Evolutionary conservation across 2,329 filamentous ascomycete species (phyloP).

Genomic region (Cercospora berteroae): DNA sequence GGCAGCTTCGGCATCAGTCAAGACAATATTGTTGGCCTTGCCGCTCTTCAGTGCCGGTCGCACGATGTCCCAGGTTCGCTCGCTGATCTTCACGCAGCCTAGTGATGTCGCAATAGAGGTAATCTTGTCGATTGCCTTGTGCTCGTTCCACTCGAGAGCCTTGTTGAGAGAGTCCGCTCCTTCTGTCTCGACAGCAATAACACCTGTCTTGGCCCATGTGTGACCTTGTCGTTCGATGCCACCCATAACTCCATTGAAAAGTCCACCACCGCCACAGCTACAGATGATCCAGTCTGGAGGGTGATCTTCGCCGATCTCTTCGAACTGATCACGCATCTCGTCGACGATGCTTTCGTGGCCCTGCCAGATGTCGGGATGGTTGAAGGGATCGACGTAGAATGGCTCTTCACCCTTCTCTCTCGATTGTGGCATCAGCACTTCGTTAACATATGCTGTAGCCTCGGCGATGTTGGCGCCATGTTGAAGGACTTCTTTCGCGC

Average conservation of each 20-base stretch:
- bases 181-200: constrained; percentile 72
- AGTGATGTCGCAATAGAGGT: constrained; percentile 73
- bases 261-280: constrained; percentile 75
- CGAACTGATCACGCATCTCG: constrained; percentile 47
- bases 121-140: constrained; percentile 64
- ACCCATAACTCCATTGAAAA: constrained; percentile 73
- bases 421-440: constrained; percentile 51
- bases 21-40: constrained; percentile 60
- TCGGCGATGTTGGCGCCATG: constrained; percentile 66
- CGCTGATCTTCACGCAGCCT: constrained; percentile 67
- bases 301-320: constrained; percentile 39
- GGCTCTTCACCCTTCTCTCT: constrained; percentile 46
- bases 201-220: constrained; percentile 41
- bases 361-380: constrained; percentile 66
- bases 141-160: constrained; percentile 54
- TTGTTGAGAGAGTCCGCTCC: constrained; percentile 69
- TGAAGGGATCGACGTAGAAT: constrained; percentile 69
- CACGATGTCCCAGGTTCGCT: constrained; percentile 66
- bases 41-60: constrained; percentile 39
- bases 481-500: constrained; percentile 65
- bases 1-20: constrained; percentile 75
- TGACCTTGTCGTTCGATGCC: constrained; percentile 58
- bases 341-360: constrained; percentile 62
- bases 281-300: constrained; percentile 73
- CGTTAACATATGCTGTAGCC: constrained; percentile 65